phyloP scores from a whole-genome alignment of 768 basidiomycete genomes.

The Termitomyces bulborhizus region DNA sequence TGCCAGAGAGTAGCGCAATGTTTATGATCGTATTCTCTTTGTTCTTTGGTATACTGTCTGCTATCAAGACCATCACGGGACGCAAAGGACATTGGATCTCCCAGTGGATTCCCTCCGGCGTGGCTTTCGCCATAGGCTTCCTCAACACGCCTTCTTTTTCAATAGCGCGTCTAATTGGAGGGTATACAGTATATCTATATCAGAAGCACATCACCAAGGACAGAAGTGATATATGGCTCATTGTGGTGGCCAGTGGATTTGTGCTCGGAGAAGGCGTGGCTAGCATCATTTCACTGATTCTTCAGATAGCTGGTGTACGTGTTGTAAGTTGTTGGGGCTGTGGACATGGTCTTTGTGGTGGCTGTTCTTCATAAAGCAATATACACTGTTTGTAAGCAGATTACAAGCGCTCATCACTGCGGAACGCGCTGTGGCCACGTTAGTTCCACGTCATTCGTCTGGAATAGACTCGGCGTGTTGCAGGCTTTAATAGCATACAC shows the following conservation, averaged over 20 bases:
- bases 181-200: conserved; percentile 71
- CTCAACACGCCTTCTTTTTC: conserved; percentile 95
- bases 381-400: conserved; percentile 1
- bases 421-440: conserved; percentile 17
- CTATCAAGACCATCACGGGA: conserved; percentile 55
- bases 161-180: conserved; percentile 85
- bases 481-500: background rate
- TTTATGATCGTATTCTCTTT: conserved; percentile 82
- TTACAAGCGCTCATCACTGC: background rate
- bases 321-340: conserved; percentile 87
- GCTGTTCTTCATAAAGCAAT: conserved; percentile 41
- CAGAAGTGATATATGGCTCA: conserved; percentile 60
- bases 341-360: conserved; percentile 63
- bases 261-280: conserved; percentile 93
- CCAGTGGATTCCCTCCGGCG: conserved; percentile 86
- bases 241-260: conserved; percentile 91
- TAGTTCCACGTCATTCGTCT: conserved; percentile 26
- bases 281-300: conserved; percentile 70
- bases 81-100: conserved; percentile 45
- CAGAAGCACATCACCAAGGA: conserved; percentile 46
- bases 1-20: conserved; percentile 65
- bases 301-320: conserved; percentile 71
- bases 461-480: background rate
- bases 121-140: conserved; percentile 95
- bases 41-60: conserved; percentile 63